These are phyloP conservation scores for Candida labiduridarum DNA, from an alignment of 1,139 yeast genomes.

Conservation along the genomic window DNA sequence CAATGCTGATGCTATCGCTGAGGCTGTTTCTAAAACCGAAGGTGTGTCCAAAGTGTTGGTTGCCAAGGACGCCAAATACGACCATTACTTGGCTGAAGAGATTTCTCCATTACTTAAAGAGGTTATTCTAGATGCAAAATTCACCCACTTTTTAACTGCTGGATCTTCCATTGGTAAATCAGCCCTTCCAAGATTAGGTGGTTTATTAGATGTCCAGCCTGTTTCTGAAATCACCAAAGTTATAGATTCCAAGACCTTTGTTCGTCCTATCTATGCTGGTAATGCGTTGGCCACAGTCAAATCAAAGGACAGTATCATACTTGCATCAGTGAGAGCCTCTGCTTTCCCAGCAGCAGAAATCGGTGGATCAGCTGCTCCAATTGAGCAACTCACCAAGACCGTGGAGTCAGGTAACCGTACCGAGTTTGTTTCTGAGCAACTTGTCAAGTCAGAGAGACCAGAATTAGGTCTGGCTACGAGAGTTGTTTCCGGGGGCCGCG, in stretches of 20 bases:
- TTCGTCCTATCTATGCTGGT: conserved; percentile 95
- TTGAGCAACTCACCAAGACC: conserved; percentile 51
- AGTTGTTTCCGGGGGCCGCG: conserved; percentile 94
- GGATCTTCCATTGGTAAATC: conserved; percentile 89
- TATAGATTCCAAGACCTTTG: conserved; percentile 68
- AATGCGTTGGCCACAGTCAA: conserved; percentile 86
- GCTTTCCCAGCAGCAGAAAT: conserved; percentile 69
- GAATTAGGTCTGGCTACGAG: conserved; percentile 81
- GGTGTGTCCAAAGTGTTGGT: conserved; percentile 51
- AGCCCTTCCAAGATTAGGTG: conserved; percentile 84
- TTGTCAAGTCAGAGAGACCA: conserved; percentile 83
- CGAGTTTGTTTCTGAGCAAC: conserved; percentile 70
- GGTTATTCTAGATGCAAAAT: conserved; percentile 40
- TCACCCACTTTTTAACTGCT: conserved; percentile 76
- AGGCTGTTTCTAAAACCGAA: conserved; percentile 39
- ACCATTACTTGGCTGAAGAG: conserved; percentile 66
- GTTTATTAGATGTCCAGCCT: conserved; percentile 85
- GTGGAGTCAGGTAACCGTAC: conserved; percentile 40
- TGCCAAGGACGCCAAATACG: conserved; percentile 51
- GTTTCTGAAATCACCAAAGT: conserved; percentile 78
- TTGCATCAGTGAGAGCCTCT: conserved; percentile 81
- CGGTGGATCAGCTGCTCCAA: conserved; percentile 40
- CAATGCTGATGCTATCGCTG: conserved; percentile 43
- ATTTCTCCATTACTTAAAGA: conserved; percentile 59
- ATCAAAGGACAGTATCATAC: conserved; percentile 62